A percentile compares a stretch with the other conserved stretches of the same genome.
These are phyloP conservation scores for Komagataea norvegica DNA, from an alignment of 1,139 yeast genomes.

Conservation along the genomic window DNA sequence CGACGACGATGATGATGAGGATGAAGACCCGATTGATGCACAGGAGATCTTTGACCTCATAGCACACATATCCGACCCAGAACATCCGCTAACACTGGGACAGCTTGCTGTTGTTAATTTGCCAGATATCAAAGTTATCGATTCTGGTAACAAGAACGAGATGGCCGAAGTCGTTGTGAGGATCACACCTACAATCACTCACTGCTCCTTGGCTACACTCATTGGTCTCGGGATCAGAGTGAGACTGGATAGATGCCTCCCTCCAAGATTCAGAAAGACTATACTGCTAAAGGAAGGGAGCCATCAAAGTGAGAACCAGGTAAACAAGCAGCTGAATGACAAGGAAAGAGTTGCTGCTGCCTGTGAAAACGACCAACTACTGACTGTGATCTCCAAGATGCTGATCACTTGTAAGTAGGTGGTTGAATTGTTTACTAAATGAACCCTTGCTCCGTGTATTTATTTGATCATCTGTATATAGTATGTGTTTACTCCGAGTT, in stretches of 20 bases:
- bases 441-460: too few species aligned
- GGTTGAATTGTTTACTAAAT: too few species aligned
- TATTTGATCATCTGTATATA: too few species aligned
- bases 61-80: conserved; percentile 92
- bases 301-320: conserved; percentile 94
- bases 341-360: conserved; percentile 99
- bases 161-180: conserved; percentile 75
- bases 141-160: conserved; percentile 45
- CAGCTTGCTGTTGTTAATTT: conserved; percentile 92
- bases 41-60: conserved; percentile 73
- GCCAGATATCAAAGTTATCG: conserved; percentile 66
- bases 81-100: conserved; percentile 92
- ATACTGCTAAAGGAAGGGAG: conserved; percentile 85
- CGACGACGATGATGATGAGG: conserved; percentile 33
- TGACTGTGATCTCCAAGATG: conserved; percentile 89
- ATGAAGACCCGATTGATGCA: conserved; percentile 67
- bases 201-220: conserved; percentile 91
- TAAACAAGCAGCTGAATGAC: conserved; percentile 93
- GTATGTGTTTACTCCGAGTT: too few species aligned
- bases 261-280: conserved; percentile 76
- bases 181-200: conserved; percentile 97
- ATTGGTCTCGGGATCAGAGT: conserved; percentile 95
- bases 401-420: conserved; percentile 68
- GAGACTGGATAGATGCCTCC: conserved; percentile 81
- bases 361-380: conserved; percentile 90